phyloP scores from a whole-genome alignment of 2,329 filamentous ascomycete species.

The Lachnellula arida region DNA sequence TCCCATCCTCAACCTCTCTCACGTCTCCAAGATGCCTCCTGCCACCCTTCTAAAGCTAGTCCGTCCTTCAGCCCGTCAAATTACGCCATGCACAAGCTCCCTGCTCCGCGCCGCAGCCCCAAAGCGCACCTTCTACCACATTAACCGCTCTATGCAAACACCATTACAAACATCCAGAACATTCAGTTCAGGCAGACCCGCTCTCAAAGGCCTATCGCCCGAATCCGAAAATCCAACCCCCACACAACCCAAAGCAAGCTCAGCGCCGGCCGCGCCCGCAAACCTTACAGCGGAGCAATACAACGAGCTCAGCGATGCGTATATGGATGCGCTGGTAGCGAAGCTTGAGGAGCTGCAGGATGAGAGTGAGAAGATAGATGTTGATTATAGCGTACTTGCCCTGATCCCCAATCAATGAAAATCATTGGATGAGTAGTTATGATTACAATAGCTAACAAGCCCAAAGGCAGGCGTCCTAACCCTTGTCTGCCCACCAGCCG shows the following conservation, averaged over 20 bases:
- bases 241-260: conserved; percentile 36
- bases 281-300: conserved; percentile 68
- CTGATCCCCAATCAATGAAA: no score
- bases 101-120: background rate
- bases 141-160: no score
- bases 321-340: conserved; percentile 54
- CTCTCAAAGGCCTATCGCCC: conserved; percentile 53
- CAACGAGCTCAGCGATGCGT: conserved; percentile 71
- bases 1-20: background rate
- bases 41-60: conserved; percentile 4
- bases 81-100: background rate
- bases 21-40: conserved; percentile 2
- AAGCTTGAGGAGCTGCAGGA: conserved; percentile 74
- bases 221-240: conserved; percentile 48
- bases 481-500: conserved; percentile 62
- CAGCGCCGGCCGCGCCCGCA: conserved; percentile 49
- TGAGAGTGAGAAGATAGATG: conserved; percentile 68
- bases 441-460: conserved; percentile 1
- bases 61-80: background rate
- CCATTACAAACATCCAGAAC: conserved; percentile 9
- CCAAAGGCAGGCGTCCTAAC: conserved; percentile 78
- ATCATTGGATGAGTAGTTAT: background rate
- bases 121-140: background rate
- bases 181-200: conserved; percentile 35
- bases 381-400: conserved; percentile 72